Evolutionary conservation across 768 basidiomycete species (phyloP).

Genomic region (Epithele typhae): DNA sequence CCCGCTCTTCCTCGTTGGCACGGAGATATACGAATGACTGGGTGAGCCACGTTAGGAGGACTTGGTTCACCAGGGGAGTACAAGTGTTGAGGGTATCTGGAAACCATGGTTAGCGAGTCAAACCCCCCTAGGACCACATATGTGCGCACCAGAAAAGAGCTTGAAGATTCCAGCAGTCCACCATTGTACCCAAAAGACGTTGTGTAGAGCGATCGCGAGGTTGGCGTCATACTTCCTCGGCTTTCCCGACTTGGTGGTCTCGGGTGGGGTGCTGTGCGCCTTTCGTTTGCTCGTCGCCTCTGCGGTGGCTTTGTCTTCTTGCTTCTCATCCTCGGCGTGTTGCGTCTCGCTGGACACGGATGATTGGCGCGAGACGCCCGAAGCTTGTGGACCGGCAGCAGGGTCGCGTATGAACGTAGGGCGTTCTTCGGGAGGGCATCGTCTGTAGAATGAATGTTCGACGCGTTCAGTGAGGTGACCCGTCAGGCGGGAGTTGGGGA

Average conservation of each 20-base stretch:
- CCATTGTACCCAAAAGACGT: slow-evolving; percentile 42
- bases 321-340: not conserved
- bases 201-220: slow-evolving; percentile 43
- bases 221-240: too few relatives aligned
- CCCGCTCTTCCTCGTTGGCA: slow-evolving; percentile 34
- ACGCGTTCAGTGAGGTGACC: slow-evolving; percentile 7
- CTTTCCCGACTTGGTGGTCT: too few relatives aligned
- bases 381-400: not conserved
- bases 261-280: too few relatives aligned
- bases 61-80: slow-evolving; percentile 54
- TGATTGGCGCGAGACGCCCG: not conserved
- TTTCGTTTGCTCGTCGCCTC: too few relatives aligned
- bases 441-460: slow-evolving; percentile 4
- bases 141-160: slow-evolving; percentile 30
- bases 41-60: slow-evolving; percentile 54
- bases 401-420: slow-evolving; percentile 4
- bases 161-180: slow-evolving; percentile 47
- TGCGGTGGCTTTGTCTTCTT: not conserved
- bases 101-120: not conserved
- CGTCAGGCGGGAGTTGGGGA: slow-evolving; percentile 4
- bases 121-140: not conserved
- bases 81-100: slow-evolving; percentile 47
- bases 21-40: slow-evolving; percentile 41
- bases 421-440: slow-evolving; percentile 9
- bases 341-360: not conserved